phyloP scores from a whole-genome alignment of 495 filamentous ascomycete genomes.

The Penicillium lividum region DNA sequence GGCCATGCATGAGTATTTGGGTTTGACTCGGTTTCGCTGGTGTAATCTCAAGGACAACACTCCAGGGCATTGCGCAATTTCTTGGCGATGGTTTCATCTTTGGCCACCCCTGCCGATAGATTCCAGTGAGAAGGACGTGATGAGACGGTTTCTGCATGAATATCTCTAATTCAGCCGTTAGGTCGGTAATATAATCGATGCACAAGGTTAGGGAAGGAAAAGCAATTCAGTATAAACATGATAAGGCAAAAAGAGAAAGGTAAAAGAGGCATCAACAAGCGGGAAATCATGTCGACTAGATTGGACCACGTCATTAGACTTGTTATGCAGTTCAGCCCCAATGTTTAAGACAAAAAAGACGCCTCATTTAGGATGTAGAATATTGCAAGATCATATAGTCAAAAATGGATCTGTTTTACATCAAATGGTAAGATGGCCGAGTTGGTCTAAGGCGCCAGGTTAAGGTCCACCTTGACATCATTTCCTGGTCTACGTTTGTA shows the following conservation, averaged over 20 bases:
- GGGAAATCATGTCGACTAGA: conserved; percentile 10
- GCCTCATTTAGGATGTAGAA: not conserved
- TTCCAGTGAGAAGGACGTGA: not conserved
- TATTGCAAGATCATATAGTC: not conserved
- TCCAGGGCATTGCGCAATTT: conserved; percentile 8
- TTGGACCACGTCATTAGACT: conserved; percentile 9
- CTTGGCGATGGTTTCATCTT: not conserved
- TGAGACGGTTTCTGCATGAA: not conserved
- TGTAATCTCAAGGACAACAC: conserved; percentile 7
- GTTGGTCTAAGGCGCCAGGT: conserved; percentile 43
- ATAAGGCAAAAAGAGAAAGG: not conserved
- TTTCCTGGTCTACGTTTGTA: conserved; percentile 33
- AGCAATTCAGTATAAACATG: too few species aligned
- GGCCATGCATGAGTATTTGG: conserved; percentile 8
- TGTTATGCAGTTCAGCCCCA: conserved; percentile 15
- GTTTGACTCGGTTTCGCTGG: conserved; percentile 10
- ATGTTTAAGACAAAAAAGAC: not conserved
- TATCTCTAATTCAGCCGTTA: not conserved
- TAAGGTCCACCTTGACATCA: conserved; percentile 36
- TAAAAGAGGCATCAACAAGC: not conserved
- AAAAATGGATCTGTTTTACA: not conserved
- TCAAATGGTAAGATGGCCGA: conserved; percentile 38
- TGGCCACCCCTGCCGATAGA: not conserved
- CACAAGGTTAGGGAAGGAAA: not conserved
- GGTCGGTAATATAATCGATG: not conserved